A percentile compares a stretch with the other conserved stretches of the same genome.
Evolutionary conservation across 495 filamentous ascomycete species (phyloP).

Genomic region (Penicillium coffeae): DNA sequence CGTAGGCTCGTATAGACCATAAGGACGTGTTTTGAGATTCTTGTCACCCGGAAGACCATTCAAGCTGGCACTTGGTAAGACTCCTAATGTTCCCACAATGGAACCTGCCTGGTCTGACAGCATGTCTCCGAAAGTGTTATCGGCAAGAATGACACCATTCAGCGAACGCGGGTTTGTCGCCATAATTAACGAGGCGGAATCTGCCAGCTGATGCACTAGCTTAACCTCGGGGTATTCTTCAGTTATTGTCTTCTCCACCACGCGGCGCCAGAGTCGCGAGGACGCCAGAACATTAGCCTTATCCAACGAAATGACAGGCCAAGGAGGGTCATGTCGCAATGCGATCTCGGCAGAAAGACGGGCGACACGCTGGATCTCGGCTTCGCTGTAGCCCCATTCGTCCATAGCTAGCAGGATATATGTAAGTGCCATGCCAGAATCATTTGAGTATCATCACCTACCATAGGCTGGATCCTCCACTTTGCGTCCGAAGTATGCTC

Average conservation of each 20-base stretch:
- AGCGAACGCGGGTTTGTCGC: constrained; percentile 44
- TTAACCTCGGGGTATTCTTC: constrained; percentile 47
- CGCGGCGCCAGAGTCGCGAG: constrained; percentile 46
- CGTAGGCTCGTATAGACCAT: constrained; percentile 41
- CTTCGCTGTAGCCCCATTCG: constrained; percentile 44
- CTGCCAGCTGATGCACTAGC: constrained; percentile 46
- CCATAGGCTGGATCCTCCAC: constrained; percentile 44
- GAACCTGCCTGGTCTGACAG: constrained; percentile 49
- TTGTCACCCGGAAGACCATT: constrained; percentile 41
- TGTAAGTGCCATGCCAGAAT: background rate
- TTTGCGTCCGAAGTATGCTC: constrained; percentile 51
- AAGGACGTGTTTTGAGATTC: constrained; percentile 26
- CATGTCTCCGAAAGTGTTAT: constrained; percentile 53
- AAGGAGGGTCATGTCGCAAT: constrained; percentile 39
- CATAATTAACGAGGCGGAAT: constrained; percentile 47
- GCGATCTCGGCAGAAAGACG: constrained; percentile 46
- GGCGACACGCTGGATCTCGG: constrained; percentile 47
- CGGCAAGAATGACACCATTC: constrained; percentile 48
- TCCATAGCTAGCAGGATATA: constrained; percentile 32
- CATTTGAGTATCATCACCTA: too few relatives aligned
- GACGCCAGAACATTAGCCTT: constrained; percentile 52
- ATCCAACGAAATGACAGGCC: constrained; percentile 44
- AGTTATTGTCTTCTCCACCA: constrained; percentile 41
- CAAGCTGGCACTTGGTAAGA: constrained; percentile 48
- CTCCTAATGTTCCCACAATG: constrained; percentile 46